Conservation (phyloP, 1,284 basidiomycete species). For the Naganishia sp. region DNA sequence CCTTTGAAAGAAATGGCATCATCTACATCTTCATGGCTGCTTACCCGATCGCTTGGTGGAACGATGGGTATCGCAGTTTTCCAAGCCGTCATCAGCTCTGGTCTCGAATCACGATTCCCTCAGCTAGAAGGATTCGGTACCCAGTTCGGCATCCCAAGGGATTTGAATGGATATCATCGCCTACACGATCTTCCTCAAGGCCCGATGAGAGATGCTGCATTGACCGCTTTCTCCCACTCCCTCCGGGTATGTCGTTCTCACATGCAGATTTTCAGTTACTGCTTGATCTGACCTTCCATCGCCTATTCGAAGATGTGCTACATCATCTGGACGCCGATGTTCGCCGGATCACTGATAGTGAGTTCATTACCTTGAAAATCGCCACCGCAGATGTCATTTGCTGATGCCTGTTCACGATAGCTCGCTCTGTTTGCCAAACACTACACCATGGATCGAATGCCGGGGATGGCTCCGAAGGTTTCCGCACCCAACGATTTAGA, state of each 20-base stretch:
- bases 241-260: slow-evolving; percentile 38
- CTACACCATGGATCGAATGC: slow-evolving; percentile 17
- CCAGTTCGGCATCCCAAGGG: slow-evolving; percentile 41
- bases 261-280: neutral
- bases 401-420: neutral
- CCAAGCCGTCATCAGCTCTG: slow-evolving; percentile 47
- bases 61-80: slow-evolving; percentile 42
- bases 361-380: neutral
- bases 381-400: neutral
- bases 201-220: slow-evolving; percentile 35
- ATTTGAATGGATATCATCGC: slow-evolving; percentile 41
- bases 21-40: slow-evolving; percentile 41
- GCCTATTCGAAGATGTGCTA: slow-evolving; percentile 14
- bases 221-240: slow-evolving; percentile 47
- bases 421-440: slow-evolving; percentile 24
- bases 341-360: slow-evolving; percentile 24
- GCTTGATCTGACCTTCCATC: neutral
- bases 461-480: slow-evolving; percentile 9
- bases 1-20: slow-evolving; percentile 52
- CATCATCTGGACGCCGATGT: slow-evolving; percentile 33
- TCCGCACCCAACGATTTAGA: slow-evolving; percentile 6
- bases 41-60: slow-evolving; percentile 31
- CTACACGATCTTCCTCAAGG: slow-evolving; percentile 45
- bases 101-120: slow-evolving; percentile 41
- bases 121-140: slow-evolving; percentile 44